Evolutionary conservation across 495 filamentous ascomycete genomes (phyloP), one percentile per base, ranked within the genome.

Genomic region (Cetradonia linearis): DNA sequence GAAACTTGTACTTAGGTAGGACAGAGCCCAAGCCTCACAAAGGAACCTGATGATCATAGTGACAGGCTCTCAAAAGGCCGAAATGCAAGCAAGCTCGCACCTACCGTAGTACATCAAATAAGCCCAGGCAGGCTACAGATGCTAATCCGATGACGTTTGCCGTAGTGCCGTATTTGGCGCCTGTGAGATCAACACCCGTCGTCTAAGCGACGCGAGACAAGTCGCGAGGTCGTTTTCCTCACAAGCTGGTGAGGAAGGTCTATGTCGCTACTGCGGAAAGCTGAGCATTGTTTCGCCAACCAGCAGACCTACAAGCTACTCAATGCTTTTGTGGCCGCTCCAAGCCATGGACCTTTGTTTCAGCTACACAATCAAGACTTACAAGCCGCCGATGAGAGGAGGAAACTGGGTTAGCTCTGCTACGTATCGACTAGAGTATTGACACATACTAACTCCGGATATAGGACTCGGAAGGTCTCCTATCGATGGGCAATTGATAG

Each of bases 401-500:
- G 55, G 65, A 28, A 62, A 73, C 49, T 65, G 70, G 66, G 75
- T 76, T 76, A 65, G 27, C 58, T 37, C 10, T 49, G 9, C 8
- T 3, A 7, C 16, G 9, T 36, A 53, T 20, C 37, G 5, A 20
- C 5, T 40, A 0, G 18, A 16, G 6, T 20, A 28, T 38, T 7
- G 23, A 56, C 50, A 13, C 34, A 42, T 49, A 10, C 6, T 55
- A 23, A 60, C 54, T 33, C n/a, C 38, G 23, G 30, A 33, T 47
- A 56, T 23, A 67, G 61, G 49, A 34, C 33, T 50, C 18, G 18
- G 55, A 23, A 64, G 58, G 34, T 72, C 65, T 38, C 10, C 31
- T 2, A 66, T 76, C 40, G 64, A 74, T 54, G 85, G 84, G 37
- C 73, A 73, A n/a, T 59, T 84, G 27, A 77, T 96, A 44, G 85